Evolutionary conservation across 2,329 filamentous ascomycete species (phyloP), one percentile per base, ranked within the genome.

Genomic region (Hypoxylon sp.): DNA sequence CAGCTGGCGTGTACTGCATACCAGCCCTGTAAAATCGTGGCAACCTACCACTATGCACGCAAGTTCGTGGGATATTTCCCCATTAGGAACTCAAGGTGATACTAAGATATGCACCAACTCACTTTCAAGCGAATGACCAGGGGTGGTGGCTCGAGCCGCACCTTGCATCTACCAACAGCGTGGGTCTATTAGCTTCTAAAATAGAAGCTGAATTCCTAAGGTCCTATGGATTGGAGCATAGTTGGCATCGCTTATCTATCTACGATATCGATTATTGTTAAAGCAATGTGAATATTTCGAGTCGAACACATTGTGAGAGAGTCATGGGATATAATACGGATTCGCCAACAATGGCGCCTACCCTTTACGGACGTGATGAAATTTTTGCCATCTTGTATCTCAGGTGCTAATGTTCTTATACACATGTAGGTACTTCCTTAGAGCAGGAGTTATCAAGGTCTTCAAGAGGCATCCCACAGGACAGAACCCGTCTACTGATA

Each of bases 21-120:
- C 17, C 52, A 67, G 50, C 54, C 44, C 37, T 13, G 35, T 42
- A 31, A 47, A 42, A 35, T 44, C 29, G 53, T 55, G 57, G 53
- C 17, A 50, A 51, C 19, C 19, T 42, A 2, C 47, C 13, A 53
- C 37, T 31, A 14, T 37, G 46, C 29, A 33, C 39, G 19, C 14
- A 31, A 14, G 2, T 22, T 29, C 42, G 14, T 44, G 39, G 26
- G 33, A 48, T 54, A 22, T 54, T 46, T 29, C 51, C 19, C 8
- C 4, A 60, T 64, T 29, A 6, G 29, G 29, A 19, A 37, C 19
- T 14, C 14, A 35, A 6, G 48, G 33, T 56, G 19, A 4, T 3
- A 56, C 42, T 29, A 35, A 11, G 31, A 35, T 57, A 17, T 46
- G n/a, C 46, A 42, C 14, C 10, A 29, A 6, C 17, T 31, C 26